phyloP scores from a whole-genome alignment of 1,139 yeast genomes.

The Insectozyma bohioensis region DNA sequence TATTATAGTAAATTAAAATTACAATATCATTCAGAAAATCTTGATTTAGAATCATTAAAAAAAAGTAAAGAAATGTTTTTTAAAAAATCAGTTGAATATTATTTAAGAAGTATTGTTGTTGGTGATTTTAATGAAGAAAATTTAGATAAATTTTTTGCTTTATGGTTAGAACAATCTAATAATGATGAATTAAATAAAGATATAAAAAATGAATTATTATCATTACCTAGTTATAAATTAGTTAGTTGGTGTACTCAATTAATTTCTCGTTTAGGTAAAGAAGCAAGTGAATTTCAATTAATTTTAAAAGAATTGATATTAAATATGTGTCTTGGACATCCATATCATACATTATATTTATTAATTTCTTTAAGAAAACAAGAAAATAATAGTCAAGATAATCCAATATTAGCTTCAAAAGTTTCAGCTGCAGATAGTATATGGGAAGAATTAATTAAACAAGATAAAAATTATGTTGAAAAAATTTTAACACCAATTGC shows the following conservation, averaged over 20 bases:
- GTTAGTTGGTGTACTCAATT: slow-evolving; percentile 85
- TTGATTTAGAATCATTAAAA: slow-evolving; percentile 41
- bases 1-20: slow-evolving; percentile 48
- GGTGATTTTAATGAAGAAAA: slow-evolving; percentile 55
- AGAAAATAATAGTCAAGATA: slow-evolving; percentile 29
- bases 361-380: slow-evolving; percentile 57
- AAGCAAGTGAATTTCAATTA: slow-evolving; percentile 52
- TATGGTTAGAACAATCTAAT: slow-evolving; percentile 73
- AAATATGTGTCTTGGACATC: slow-evolving; percentile 60
- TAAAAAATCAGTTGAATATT: slow-evolving; percentile 57
- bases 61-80: slow-evolving; percentile 46
- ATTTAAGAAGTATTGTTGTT: slow-evolving; percentile 52
- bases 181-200: slow-evolving; percentile 38
- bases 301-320: slow-evolving; percentile 51
- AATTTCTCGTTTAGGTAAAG: slow-evolving; percentile 64
- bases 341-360: slow-evolving; percentile 74
- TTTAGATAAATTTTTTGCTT: slow-evolving; percentile 73
- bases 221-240: slow-evolving; percentile 59
- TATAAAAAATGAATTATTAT: slow-evolving; percentile 30
- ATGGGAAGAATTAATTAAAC: slow-evolving; percentile 28
- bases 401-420: slow-evolving; percentile 44
- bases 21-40: slow-evolving; percentile 50
- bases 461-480: slow-evolving; percentile 7
- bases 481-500: slow-evolving; percentile 39
- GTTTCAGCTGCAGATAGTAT: slow-evolving; percentile 51